Conservation (phyloP, 495 filamentous ascomycete species). For the Xylaria bambusicola region DNA sequence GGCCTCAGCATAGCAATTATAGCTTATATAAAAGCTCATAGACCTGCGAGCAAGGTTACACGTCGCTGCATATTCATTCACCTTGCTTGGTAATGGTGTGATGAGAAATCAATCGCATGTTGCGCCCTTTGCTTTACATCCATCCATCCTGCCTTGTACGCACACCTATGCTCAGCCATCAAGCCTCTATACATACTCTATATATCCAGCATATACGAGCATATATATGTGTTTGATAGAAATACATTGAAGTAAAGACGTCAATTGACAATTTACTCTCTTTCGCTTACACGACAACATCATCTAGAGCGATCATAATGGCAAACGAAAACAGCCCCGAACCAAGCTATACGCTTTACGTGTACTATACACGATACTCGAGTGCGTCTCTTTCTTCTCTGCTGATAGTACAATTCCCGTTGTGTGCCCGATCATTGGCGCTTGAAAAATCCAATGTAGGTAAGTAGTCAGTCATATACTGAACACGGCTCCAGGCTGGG, state of each 20-base stretch:
- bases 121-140: conserved; percentile 8
- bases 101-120: not conserved
- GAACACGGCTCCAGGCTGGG: conserved; percentile 22
- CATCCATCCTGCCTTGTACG: too few species aligned
- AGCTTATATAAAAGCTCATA: not conserved
- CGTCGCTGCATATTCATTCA: too few species aligned
- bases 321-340: conserved; percentile 7
- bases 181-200: too few species aligned
- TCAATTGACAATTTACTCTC: not conserved
- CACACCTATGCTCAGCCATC: too few species aligned
- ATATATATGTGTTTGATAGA: not conserved
- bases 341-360: conserved; percentile 19
- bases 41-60: not conserved
- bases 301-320: conserved; percentile 9
- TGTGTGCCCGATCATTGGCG: too few species aligned
- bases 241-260: not conserved
- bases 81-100: not conserved
- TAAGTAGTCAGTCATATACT: too few species aligned
- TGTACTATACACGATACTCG: conserved; percentile 30
- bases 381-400: conserved; percentile 19
- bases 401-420: too few species aligned
- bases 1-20: too few species aligned
- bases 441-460: too few species aligned
- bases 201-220: not conserved
- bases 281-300: not conserved